Base-by-base conservation (phyloP, 2,329 filamentous ascomycete species). In the Sporothrix luriei region DNA sequence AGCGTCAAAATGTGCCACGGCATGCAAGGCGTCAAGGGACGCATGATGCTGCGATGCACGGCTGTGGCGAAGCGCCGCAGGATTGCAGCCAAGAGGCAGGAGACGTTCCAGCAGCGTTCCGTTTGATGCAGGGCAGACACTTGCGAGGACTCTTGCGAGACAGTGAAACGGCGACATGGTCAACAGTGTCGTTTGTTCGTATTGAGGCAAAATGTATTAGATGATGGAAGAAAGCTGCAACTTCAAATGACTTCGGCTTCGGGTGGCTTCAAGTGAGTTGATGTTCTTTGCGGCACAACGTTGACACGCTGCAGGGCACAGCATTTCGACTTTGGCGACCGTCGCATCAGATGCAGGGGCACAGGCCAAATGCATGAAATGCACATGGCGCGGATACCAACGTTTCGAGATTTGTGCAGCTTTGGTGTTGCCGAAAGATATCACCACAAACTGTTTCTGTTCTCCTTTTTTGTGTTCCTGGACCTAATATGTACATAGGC, bases 21-120 rank as follows among this genome's bases (percentile, higher is more conserved):
- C 13, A 38, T 2, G 26, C 61, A 65, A 51, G 19, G 24, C 62
- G 4, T 16, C 9, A 10, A 43, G 40, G 14, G 14, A 16, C 40
- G 14, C 40, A 43, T 13, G 0, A 65, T 51, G 46, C 29, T 38
- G 62, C 26, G 57, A 51, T 51, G 62, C 62, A 65, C 19, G 62
- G 62, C 46, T 26, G 62, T 33, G 46, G 46, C 46, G 46, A 65
- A 21, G 62, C 46, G 46, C 62, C 48, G 26, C 26, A 65, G 62
- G 62, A 51, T 6, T 24, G 24, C 6, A 19, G 57, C 57, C 57
- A 62, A 62, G 57, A 46, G 38, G 33, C 13, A 62, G 40, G 57
- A 46, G 38, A 19, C 24, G 57, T 46, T 46, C n/a, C 57, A n/a
- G 57, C 57, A 26, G 57, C 38, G 57, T 62, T 6, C 21, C 26